Evolutionary conservation across 116 monocot genomes (phyloP), one percentile per base, ranked within the genome.

Genomic region (Papilionanthe hybrid): DNA sequence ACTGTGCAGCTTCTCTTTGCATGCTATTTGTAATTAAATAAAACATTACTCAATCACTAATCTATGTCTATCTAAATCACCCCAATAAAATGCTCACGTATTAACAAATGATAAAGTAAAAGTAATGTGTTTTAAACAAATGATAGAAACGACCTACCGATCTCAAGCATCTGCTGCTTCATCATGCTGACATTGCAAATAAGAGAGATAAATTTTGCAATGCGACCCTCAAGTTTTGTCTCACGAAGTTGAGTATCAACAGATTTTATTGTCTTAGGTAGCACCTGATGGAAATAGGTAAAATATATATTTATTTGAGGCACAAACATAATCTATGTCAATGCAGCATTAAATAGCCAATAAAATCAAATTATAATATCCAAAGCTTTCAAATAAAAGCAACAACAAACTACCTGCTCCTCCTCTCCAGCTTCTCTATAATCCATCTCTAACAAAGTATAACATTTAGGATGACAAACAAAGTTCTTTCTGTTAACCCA

Each of bases 91-190:
- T 72, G n/a, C 42, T 72, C 72, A n/a, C n/a, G n/a, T n/a, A n/a
- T n/a, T n/a, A 7, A 73, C 44, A 44, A n/a, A 73, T 8, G 1
- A n/a, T 73, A 20, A 73, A 73, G 73, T 44, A 44, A 4, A 73
- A 42, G 19, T 30, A 71, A 15, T n/a, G 12, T 5, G 48, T 3
- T 53, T 12, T 15, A 53, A 53, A 53, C 3, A 77, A 77, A 45
- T 9, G 55, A 19, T 75, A 53, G 11, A 42, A 53, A 60, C 63
- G 12, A 78, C 83, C 84, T 79, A 91, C 97, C 97, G 86, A 97
- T 97, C 83, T 94, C 94, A 80, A 94, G 55, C 97, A 97, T 97
- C 81, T 94, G 97, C 78, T 94, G 97, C 83, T 86, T 92, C 97
- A 97, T 97, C 97, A 97, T 97, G 86, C 79, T 86, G 78, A 97